A percentile compares a stretch with the other conserved stretches of the same genome.
phyloP scores from a whole-genome alignment of 148 eudicot genomes.

The Fagopyrum esculentum region DNA sequence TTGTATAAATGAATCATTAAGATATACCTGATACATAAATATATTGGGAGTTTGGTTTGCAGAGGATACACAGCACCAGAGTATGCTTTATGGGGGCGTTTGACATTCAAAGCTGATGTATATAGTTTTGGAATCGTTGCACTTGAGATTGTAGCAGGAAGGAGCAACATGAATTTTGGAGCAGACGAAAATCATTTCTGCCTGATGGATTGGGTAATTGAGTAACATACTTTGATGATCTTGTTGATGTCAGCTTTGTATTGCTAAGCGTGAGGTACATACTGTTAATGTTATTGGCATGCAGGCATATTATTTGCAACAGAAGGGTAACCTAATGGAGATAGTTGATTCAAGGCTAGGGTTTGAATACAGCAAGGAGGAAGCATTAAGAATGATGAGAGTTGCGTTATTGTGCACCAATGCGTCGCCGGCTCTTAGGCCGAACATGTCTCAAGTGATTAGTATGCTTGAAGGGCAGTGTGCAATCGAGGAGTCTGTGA shows the following conservation, averaged over 20 bases:
- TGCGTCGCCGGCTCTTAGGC: constrained; percentile 45
- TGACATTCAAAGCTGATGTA: constrained; percentile 9
- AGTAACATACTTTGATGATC: constrained; percentile 13
- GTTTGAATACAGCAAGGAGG: constrained; percentile 24
- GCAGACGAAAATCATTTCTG: not conserved
- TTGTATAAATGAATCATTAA: no score
- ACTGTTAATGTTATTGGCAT: constrained; percentile 1
- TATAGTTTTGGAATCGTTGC: constrained; percentile 8
- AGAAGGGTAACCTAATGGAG: constrained; percentile 34
- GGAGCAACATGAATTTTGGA: not conserved
- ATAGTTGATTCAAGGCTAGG: constrained; percentile 25
- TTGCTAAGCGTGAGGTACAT: not conserved
- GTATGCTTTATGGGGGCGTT: constrained; percentile 32
- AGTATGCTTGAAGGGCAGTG: not conserved
- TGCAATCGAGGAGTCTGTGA: not conserved
- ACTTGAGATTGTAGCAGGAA: constrained; percentile 5
- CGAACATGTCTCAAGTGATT: constrained; percentile 8
- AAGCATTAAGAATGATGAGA: constrained; percentile 31
- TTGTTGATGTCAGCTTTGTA: no score
- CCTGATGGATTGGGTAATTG: constrained; percentile 22
- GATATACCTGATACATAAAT: not conserved
- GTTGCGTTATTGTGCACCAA: constrained; percentile 41
- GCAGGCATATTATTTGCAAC: constrained; percentile 30
- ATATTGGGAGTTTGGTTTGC: not conserved
- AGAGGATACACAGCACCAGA: constrained; percentile 77